Conservation (phyloP, 169 alveolate species). For the Theileria parva region DNA sequence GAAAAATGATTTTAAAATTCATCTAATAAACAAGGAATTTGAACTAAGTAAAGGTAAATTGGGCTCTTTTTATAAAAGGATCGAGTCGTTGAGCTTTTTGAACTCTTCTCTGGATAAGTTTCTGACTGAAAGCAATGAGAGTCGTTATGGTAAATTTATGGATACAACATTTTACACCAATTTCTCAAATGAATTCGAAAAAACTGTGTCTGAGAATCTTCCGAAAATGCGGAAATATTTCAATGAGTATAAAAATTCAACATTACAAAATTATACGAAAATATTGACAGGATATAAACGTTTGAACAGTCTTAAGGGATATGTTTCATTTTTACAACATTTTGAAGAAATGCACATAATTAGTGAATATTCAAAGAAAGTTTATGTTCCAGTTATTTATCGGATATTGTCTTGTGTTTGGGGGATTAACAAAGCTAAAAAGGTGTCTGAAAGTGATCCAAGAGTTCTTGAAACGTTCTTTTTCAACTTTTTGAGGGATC, state of each 20-base stretch:
- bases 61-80: constrained; percentile 12
- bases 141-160: constrained; percentile 39
- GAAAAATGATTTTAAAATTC: not conserved
- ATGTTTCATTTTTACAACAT: not conserved
- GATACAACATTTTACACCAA: constrained; percentile 10
- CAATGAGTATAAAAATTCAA: constrained; percentile 33
- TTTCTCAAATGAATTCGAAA: not conserved
- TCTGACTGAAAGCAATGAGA: constrained; percentile 30
- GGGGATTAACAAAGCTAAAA: constrained; percentile 16
- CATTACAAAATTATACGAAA: constrained; percentile 25
- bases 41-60: not conserved
- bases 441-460: not conserved
- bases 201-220: not conserved
- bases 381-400: not conserved
- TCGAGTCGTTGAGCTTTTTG: constrained; percentile 20
- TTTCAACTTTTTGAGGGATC: constrained; percentile 6
- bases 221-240: constrained; percentile 21
- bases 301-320: not conserved
- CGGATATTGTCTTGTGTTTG: constrained; percentile 37
- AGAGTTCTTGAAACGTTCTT: constrained; percentile 2
- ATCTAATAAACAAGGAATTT: constrained; percentile 6
- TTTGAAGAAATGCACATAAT: not conserved
- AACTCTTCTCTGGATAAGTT: constrained; percentile 40
- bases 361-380: constrained; percentile 15
- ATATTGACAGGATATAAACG: constrained; percentile 4